phyloP scores from a whole-genome alignment of 148 eudicot species.

The Salicornia ramosissima region DNA sequence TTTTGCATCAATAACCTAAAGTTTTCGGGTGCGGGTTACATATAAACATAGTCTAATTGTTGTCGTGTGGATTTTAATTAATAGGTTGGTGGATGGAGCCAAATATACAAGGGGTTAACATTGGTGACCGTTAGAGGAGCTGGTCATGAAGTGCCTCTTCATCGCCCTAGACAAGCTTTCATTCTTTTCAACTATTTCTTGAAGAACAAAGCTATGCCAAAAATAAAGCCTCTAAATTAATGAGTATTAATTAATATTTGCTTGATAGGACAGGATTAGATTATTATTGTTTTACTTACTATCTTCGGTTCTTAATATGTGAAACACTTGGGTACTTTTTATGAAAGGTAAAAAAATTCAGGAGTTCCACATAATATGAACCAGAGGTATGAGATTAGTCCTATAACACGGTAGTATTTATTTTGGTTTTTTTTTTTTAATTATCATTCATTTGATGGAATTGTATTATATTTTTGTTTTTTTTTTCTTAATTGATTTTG shows the following conservation, averaged over 20 bases:
- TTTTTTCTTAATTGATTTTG: background rate
- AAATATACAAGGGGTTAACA: conserved; percentile 72
- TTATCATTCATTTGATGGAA: conserved; percentile 19
- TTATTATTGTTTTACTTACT: background rate
- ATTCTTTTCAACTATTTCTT: conserved; percentile 74
- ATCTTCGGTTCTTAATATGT: too few species aligned
- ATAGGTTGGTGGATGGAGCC: conserved; percentile 98
- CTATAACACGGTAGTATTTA: too few species aligned
- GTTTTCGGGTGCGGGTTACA: too few species aligned
- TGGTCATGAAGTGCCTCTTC: conserved; percentile 94
- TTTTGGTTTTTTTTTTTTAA: too few species aligned
- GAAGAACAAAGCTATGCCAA: conserved; percentile 60
- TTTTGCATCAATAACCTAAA: too few species aligned
- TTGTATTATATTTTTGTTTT: conserved; percentile 22
- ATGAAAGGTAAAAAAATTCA: too few species aligned
- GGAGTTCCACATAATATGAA: too few species aligned
- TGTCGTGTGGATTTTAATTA: too few species aligned
- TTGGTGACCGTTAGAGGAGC: conserved; percentile 83
- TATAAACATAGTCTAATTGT: too few species aligned
- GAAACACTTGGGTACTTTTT: too few species aligned
- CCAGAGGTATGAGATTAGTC: too few species aligned
- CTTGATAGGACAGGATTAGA: conserved; percentile 17
- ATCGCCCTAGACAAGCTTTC: conserved; percentile 84
- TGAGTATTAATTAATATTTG: conserved; percentile 9
- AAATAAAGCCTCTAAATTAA: background rate